Conservation (phyloP, 331 rosid species). For the Pyrus hybrid region DNA sequence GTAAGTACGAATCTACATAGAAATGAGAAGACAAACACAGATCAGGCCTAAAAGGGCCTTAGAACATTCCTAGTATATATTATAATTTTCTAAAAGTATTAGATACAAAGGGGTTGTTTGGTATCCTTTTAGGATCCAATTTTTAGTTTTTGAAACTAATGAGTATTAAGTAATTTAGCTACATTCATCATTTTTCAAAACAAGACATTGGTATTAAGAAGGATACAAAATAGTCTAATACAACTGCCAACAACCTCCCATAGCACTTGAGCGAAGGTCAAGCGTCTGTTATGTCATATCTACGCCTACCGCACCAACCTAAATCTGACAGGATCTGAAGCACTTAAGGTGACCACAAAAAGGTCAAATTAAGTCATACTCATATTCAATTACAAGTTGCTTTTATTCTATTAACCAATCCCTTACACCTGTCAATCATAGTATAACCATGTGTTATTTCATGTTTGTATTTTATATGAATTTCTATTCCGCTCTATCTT, state of each 20-base stretch:
- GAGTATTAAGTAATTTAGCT: no score
- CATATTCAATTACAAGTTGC: not conserved
- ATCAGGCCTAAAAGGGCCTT: conserved; percentile 6
- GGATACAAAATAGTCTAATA: not conserved
- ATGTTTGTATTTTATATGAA: not conserved
- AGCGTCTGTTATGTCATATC: not conserved
- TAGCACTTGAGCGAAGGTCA: not conserved
- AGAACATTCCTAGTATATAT: not conserved
- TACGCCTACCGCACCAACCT: not conserved
- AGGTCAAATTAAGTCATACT: not conserved
- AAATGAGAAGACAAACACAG: conserved; percentile 13
- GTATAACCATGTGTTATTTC: not conserved
- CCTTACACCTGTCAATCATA: not conserved
- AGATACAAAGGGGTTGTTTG: not conserved
- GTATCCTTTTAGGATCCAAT: no score
- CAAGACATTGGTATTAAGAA: no score
- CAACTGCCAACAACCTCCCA: not conserved
- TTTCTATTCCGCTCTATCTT: not conserved
- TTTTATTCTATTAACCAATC: not conserved
- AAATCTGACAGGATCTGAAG: not conserved
- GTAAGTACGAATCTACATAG: conserved; percentile 69
- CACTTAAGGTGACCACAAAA: not conserved
- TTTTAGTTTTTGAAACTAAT: no score
- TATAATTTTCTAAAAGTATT: not conserved
- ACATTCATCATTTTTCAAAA: no score